Conservation (phyloP, 139 green algal genomes). For the Chlamydomonas sp. region DNA sequence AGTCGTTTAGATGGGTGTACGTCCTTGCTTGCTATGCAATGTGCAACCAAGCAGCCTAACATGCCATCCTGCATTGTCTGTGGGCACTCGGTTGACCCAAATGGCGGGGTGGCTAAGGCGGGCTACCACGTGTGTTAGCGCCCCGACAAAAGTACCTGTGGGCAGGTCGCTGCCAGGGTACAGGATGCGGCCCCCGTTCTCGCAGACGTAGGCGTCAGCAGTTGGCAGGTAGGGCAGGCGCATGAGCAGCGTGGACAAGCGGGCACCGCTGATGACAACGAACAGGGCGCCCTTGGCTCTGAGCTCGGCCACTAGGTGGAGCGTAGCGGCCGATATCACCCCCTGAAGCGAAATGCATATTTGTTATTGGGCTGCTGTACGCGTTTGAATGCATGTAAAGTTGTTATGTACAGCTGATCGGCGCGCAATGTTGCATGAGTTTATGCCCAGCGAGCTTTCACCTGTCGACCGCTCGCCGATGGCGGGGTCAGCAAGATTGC, state of each 20-base stretch:
- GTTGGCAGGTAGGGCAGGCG: conserved; percentile 80
- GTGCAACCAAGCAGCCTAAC: too few species aligned
- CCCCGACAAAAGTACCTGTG: conserved; percentile 27
- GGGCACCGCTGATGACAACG: conserved; percentile 67
- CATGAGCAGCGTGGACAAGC: conserved; percentile 78
- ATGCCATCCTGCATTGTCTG: too few species aligned
- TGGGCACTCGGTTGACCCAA: too few species aligned
- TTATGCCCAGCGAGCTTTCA: conserved; percentile 7
- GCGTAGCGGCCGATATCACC: conserved; percentile 49
- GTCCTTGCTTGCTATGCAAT: neutral
- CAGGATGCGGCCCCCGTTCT: conserved; percentile 84
- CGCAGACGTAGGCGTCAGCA: conserved; percentile 80
- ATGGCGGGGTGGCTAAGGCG: neutral
- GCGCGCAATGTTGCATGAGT: neutral
- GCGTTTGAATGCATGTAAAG: too few species aligned
- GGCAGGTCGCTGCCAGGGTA: conserved; percentile 56
- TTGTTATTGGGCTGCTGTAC: too few species aligned
- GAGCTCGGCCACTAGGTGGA: conserved; percentile 51
- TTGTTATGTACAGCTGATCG: too few species aligned
- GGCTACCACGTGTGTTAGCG: too few species aligned
- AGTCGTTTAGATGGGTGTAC: neutral
- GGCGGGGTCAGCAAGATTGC: conserved; percentile 61
- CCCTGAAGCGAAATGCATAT: conserved; percentile 25
- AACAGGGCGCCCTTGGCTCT: conserved; percentile 45
- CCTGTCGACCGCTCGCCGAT: conserved; percentile 60